These are phyloP conservation scores for Boletus sp. DNA, from an alignment of 1,284 basidiomycete genomes.

Conservation along the genomic window DNA sequence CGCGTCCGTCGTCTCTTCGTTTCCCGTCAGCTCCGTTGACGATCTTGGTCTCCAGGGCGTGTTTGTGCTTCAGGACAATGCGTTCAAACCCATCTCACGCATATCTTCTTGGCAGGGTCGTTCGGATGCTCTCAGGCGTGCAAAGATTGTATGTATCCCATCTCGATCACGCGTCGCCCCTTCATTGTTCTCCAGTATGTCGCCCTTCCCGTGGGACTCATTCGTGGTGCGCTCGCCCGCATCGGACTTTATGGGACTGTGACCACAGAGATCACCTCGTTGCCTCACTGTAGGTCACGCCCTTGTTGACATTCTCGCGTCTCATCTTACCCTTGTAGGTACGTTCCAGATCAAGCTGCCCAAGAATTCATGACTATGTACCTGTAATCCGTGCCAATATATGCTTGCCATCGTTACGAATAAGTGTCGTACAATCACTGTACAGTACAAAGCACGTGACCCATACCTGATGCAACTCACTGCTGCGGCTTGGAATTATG, in stretches of 20 bases:
- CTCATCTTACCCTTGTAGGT: conserved; percentile 46
- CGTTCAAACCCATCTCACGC: conserved; percentile 82
- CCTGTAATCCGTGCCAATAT: not conserved
- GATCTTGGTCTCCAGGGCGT: conserved; percentile 64
- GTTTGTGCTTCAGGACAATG: conserved; percentile 91
- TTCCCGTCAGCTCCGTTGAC: not conserved
- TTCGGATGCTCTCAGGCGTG: conserved; percentile 71
- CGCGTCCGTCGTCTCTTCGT: conserved; percentile 53
- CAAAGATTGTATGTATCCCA: conserved; percentile 62
- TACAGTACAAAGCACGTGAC: conserved; percentile 15
- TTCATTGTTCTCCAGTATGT: conserved; percentile 59
- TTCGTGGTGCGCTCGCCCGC: conserved; percentile 79
- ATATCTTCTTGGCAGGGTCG: conserved; percentile 80
- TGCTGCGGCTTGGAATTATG: too few species aligned
- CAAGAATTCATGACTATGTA: conserved; percentile 46
- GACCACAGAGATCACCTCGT: conserved; percentile 72
- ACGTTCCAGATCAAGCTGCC: conserved; percentile 82
- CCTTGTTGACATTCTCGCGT: not conserved
- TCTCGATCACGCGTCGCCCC: not conserved
- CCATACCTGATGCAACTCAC: too few species aligned
- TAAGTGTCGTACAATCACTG: too few species aligned
- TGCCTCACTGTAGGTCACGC: conserved; percentile 78
- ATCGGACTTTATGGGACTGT: conserved; percentile 80
- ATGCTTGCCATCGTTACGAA: too few species aligned
- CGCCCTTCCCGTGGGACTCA: conserved; percentile 78